Base-by-base conservation (phyloP, 2,329 filamentous ascomycete species). In the Pyrenochaeta sp. region DNA sequence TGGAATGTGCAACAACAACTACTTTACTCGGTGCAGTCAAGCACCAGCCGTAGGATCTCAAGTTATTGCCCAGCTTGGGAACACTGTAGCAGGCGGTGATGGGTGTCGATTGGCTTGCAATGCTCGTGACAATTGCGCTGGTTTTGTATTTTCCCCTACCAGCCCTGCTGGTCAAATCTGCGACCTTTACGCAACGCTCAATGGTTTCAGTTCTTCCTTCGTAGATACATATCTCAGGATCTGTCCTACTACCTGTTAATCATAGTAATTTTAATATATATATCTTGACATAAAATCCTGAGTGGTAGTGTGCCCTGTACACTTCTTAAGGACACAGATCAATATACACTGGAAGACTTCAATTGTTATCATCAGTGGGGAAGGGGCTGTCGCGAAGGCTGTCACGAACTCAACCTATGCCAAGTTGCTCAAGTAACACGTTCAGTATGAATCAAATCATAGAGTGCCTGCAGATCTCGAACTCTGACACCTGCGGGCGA, bases 1-100 rank as follows among this genome's bases (percentile, higher is more conserved):
- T 5, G n/a, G 1, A 12, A 46, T 49, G 24, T 54, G 46, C 28
- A 43, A 50, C 22, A 37, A 54, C 37, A 50, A 54, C 28, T 54
- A 54, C 37, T 54, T 50, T 9, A 13, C 50, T 4, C 52, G 52
- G 25, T 50, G 52, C 30, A 22, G 15, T 5, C 39, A 42, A 42
- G 22, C n/a, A n/a, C 39, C 39, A 19, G 39, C 39, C 19, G 39
- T 4, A 42, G 39, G 39, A 42, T 42, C 39, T 9, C 9, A 4
- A 3, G 39, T 42, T 19, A 42, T 42, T 42, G n/a, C 15, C 39
- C 39, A 42, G n/a, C 13, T 42, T 22, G 39, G 39, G 9, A 22
- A 2, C 9, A 42, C 9, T n/a, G 39, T 42, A 3, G n/a, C 39
- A 42, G n/a, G 9, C 39, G 15, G 39, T 3, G 39, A 42, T 42